phyloP scores from a whole-genome alignment of 345 rosid genomes.

The Populus pruinosa region DNA sequence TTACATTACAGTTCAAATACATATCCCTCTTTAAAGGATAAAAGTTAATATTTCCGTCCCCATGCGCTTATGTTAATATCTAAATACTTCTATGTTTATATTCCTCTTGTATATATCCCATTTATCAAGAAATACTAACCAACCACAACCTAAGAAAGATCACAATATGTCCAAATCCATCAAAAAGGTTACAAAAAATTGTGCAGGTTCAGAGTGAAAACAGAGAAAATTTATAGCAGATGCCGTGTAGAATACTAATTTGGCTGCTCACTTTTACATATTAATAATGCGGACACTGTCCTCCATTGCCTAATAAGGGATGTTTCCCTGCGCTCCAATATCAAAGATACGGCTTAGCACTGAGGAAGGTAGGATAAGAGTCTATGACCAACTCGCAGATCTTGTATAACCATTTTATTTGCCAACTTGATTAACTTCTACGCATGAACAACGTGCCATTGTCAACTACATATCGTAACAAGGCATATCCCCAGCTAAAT shows the following conservation, averaged over 20 bases:
- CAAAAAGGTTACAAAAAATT: no score
- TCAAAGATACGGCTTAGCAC: no score
- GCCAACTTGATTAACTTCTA: background rate
- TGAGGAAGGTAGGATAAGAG: background rate
- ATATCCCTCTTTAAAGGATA: no score
- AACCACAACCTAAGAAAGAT: no score
- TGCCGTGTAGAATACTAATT: background rate
- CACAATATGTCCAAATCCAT: no score
- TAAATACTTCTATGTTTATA: no score
- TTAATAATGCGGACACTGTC: background rate
- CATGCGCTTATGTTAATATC: no score
- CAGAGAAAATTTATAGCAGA: background rate
- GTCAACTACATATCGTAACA: constrained; percentile 1
- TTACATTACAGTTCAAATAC: background rate
- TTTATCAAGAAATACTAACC: no score
- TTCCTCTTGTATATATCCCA: no score
- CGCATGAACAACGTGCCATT: background rate
- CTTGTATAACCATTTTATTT: constrained; percentile 8
- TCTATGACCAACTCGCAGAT: background rate
- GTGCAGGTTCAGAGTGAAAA: background rate
- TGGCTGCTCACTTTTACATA: background rate
- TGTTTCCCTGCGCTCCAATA: background rate
- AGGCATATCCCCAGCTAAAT: constrained; percentile 1
- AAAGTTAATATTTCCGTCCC: no score
- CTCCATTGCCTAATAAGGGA: background rate